phyloP scores from a whole-genome alignment of 176 grass and related monocot species.

The Microstegium vimineum region DNA sequence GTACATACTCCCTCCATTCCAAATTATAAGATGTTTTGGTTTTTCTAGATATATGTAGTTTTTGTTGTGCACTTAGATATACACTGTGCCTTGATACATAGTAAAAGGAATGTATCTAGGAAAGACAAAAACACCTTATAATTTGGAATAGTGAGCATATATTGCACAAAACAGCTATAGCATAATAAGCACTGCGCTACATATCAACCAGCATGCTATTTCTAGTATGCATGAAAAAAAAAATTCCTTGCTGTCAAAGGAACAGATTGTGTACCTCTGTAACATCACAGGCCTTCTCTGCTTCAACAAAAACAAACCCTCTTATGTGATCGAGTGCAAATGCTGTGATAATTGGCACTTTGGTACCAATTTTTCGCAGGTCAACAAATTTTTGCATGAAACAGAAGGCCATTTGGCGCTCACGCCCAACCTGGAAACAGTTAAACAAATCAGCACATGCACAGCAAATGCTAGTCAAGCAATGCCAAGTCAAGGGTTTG shows the following conservation, averaged over 20 bases:
- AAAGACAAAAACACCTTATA: not conserved
- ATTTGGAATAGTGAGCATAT: not conserved
- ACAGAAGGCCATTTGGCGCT: slow-evolving; percentile 84
- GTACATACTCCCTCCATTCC: no score
- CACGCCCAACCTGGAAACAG: slow-evolving; percentile 71
- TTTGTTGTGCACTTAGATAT: not conserved
- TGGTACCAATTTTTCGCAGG: slow-evolving; percentile 58
- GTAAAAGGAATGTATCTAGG: not conserved
- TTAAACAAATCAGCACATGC: slow-evolving; percentile 22
- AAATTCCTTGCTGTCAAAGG: not conserved
- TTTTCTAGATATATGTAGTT: not conserved
- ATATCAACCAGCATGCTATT: not conserved
- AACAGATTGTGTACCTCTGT: slow-evolving; percentile 55
- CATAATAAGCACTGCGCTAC: not conserved
- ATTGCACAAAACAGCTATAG: not conserved
- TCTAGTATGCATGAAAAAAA: not conserved
- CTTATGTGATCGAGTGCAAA: slow-evolving; percentile 94
- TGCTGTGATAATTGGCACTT: slow-evolving; percentile 77
- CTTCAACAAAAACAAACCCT: slow-evolving; percentile 93
- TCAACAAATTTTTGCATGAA: slow-evolving; percentile 97
- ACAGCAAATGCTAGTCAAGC: not conserved
- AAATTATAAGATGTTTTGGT: not conserved
- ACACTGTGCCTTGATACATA: not conserved
- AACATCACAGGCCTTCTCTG: slow-evolving; percentile 89
- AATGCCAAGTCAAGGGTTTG: not conserved